Base-by-base conservation (phyloP, 441 rosid genomes). In the Mallotus japonicus region DNA sequence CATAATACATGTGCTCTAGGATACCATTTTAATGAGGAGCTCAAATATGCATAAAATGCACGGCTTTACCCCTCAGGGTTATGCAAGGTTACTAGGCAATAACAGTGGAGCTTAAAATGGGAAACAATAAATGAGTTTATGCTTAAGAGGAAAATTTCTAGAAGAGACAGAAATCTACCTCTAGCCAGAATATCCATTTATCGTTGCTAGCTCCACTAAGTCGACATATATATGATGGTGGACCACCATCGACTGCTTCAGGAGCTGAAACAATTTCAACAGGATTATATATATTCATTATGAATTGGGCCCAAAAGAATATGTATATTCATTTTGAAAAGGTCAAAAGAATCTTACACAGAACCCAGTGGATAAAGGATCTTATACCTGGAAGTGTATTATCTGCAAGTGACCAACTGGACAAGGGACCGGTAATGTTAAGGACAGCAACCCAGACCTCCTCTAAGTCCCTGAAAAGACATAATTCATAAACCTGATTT, bases 381-480 rank as follows among this genome's bases (percentile, higher is more conserved):
- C 69, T 47, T 60, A 49, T 62, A 91, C 97, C 95, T 83, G 99
- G 91, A 78, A 85, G 86, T 76, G 67, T 81, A 22, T 85, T 82
- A 74, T 90, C 93, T 16, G 99, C 97, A 28, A 92, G 89, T 54
- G 99, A 95, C 99, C 99, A 95, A 79, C 85, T 81, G 9, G 97
- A 88, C 79, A 95, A 83, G 62, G 99, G 98, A 8, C 99, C 98
- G 0, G 96, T 93, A 76, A 96, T 85, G 82, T 96, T 96, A 59
- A 96, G 87, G 71, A 92, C 96, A 47, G 97, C 81, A 80, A 93
- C 98, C 97, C 98, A 95, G 22, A 95, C 88, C 84, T 93, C 98
- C 76, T 90, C 82, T 68, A 92, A 83, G 73, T 93, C 88, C 60
- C 99, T 95, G 88, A 78, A 84, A 86, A 17, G 54, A 65, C 51